Base-by-base conservation (phyloP, 148 eudicot genomes). In the Dianthus caryophyllus region DNA sequence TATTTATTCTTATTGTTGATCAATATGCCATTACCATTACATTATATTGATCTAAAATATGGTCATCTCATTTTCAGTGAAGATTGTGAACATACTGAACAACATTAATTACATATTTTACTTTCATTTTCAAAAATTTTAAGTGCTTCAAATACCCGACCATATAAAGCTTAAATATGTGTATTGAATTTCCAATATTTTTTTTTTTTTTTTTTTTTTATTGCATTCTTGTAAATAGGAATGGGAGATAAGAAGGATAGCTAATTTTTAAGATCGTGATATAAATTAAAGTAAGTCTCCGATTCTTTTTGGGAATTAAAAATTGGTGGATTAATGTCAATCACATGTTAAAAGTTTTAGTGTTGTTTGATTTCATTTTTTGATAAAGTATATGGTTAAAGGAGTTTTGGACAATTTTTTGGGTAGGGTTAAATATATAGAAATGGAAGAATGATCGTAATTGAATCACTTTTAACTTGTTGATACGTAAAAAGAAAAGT, bases 81-180 rank as follows among this genome's bases (percentile, higher is more conserved):
- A 79, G 78, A 44, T 71, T 79, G 80, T 73, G 79, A 76, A 69
- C 77, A 44, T 71, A 76, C 78, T 73, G 79, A 76, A 69, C 77
- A 80, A 75, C 77, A 76, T 65, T 66, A 9, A 76, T 65, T 66
- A 9, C 54, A 74, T 41, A 57, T 27, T 53, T 54, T 24, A 44
- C 31, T 65, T 55, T 61, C 65, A 66, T 65, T 61, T 70, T 60
- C 55, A 17, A 59, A 64, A 61, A 11, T 67, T 25, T 24, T 67
- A 44, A 76, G 80, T 82, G 85, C 83, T 79, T 71, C 74, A 71
- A 39, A 67, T 73, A 63, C 79, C 83, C 85, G 81, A 82, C 85
- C 44, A 69, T 54, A 31, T 24, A 59, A 69, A 70, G 64, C 20
- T 51, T 52, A 38, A 63, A 63, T 47, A 52, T 55, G 57, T 66